Conservation (phyloP, 306 rosid genomes). For the Ceratonia siliqua region DNA sequence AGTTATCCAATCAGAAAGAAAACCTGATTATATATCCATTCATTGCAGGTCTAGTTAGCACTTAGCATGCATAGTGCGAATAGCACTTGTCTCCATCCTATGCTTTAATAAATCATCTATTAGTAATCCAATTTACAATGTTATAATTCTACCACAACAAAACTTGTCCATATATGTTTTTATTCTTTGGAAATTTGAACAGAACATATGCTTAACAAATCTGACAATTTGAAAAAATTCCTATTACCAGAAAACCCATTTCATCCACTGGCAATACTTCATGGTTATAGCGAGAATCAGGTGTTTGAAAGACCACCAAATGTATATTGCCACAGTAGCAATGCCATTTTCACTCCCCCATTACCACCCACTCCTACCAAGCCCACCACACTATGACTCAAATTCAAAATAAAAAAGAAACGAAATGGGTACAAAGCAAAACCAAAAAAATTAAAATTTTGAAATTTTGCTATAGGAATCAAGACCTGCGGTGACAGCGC, state of each 20-base stretch:
- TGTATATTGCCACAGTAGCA: background rate
- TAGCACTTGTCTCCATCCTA: background rate
- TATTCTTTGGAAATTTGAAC: background rate
- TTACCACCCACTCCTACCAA: too few species aligned
- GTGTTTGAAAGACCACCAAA: background rate
- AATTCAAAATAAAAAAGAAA: too few species aligned
- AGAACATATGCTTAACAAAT: background rate
- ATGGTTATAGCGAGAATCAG: too few species aligned
- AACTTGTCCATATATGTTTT: too few species aligned
- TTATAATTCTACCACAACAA: too few species aligned
- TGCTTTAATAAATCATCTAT: background rate
- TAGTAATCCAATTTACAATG: background rate
- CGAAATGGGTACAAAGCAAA: background rate
- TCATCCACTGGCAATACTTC: background rate
- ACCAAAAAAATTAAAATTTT: background rate
- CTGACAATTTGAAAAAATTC: background rate
- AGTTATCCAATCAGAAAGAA: background rate
- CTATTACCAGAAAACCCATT: background rate
- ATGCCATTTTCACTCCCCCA: background rate
- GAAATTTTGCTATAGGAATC: background rate
- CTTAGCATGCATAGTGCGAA: background rate
- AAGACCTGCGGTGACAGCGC: slow-evolving; percentile 90
- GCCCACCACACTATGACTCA: too few species aligned
- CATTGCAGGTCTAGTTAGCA: background rate
- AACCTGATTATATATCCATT: background rate